Conservation (phyloP, 73 alveolate genomes). For the Tetrahymena thermophila region DNA sequence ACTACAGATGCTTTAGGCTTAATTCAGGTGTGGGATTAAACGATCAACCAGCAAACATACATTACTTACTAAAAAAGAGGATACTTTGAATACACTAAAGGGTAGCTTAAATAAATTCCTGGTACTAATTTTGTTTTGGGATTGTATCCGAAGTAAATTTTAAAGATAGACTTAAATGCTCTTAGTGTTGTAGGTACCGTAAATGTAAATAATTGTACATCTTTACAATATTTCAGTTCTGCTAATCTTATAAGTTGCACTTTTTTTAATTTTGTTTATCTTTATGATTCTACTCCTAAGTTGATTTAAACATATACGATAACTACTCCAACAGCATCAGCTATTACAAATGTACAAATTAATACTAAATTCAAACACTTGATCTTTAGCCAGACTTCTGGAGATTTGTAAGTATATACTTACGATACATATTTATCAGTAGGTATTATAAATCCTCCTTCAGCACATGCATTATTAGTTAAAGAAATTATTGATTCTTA, state of each 20-base stretch:
- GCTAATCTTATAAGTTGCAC: background rate
- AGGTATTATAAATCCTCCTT: background rate
- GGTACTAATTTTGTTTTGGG: background rate
- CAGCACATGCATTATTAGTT: background rate
- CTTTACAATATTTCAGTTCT: background rate
- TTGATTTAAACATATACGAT: background rate
- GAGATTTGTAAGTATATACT: background rate
- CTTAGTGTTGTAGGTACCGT: background rate
- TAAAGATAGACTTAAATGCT: background rate
- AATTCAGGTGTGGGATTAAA: background rate
- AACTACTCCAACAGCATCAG: background rate
- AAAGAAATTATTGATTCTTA: background rate
- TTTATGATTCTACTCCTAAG: background rate
- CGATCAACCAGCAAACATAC: background rate
- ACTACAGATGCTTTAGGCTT: background rate
- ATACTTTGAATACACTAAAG: background rate
- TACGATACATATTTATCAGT: background rate
- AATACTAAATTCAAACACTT: background rate
- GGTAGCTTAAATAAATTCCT: background rate
- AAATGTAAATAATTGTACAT: background rate
- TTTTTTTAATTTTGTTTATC: background rate
- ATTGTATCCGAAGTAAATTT: background rate
- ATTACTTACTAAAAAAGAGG: background rate
- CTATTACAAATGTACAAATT: background rate
- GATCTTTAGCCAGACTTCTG: background rate